Conservation (phyloP, 2,329 filamentous ascomycete species). For the Sporothrix dimorphospora region DNA sequence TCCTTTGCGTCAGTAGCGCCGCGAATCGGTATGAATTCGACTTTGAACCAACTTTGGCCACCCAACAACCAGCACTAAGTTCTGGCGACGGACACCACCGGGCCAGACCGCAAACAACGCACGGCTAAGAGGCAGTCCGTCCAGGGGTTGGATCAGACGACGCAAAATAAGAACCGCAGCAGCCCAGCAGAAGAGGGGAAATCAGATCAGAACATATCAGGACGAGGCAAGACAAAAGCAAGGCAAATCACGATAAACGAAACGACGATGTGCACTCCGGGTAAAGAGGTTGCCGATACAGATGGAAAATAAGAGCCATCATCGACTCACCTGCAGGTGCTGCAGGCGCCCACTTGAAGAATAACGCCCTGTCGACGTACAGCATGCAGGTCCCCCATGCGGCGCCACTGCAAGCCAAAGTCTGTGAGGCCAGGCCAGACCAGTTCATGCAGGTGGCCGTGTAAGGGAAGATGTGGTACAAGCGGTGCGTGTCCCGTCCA, state of each 20-base stretch:
- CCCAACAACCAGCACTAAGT: conserved; percentile 10
- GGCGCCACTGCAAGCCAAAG: conserved; percentile 13
- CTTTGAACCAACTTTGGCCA: background rate
- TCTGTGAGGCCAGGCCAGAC: background rate
- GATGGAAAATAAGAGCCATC: conserved; percentile 3
- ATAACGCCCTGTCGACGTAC: background rate
- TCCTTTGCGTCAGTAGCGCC: background rate
- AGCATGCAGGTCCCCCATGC: conserved; percentile 16
- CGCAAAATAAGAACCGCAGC: background rate
- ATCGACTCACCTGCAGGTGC: background rate
- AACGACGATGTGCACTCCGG: conserved; percentile 3
- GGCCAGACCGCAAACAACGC: conserved; percentile 19
- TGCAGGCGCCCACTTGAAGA: background rate
- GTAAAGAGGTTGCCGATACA: background rate
- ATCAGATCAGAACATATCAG: background rate
- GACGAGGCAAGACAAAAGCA: background rate
- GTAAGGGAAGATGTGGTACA: background rate
- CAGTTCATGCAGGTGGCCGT: conserved; percentile 18
- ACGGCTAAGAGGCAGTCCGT: background rate
- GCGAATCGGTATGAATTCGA: background rate
- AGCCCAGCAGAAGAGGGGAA: conserved; percentile 3
- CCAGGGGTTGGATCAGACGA: conserved; percentile 13
- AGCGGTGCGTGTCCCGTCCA: background rate
- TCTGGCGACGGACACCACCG: conserved; percentile 24
- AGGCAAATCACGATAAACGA: conserved; percentile 12